phyloP scores from a whole-genome alignment of 306 rosid genomes.

The Lathyrus oleraceus region DNA sequence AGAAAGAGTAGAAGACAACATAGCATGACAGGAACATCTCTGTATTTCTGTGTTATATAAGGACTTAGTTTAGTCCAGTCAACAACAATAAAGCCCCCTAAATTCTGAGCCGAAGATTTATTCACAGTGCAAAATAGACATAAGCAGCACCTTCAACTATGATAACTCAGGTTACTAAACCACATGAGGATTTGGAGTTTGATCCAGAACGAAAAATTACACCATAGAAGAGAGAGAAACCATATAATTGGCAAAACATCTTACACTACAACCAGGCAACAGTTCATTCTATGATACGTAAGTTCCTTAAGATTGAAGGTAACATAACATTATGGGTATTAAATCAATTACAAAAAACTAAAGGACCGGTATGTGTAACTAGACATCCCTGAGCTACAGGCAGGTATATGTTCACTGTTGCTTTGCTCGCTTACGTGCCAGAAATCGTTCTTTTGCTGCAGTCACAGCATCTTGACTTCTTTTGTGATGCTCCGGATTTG shows the following conservation, averaged over 20 bases:
- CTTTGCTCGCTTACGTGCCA: conserved; percentile 73
- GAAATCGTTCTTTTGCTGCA: conserved; percentile 80
- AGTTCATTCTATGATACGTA: conserved; percentile 8
- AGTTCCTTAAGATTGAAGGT: conserved; percentile 19
- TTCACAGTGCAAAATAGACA: no score
- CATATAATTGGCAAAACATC: neutral
- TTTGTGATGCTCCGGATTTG: conserved; percentile 64
- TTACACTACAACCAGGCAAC: neutral
- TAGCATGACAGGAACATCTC: no score
- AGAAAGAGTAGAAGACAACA: no score
- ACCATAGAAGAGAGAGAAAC: neutral
- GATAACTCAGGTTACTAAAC: no score
- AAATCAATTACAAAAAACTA: neutral
- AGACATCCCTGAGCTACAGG: conserved; percentile 7
- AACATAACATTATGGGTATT: conserved; percentile 23
- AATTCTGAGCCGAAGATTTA: no score
- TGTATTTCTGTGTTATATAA: no score
- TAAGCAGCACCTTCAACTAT: no score
- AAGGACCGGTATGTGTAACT: neutral
- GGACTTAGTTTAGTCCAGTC: no score
- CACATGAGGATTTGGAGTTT: no score
- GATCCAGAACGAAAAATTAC: no score
- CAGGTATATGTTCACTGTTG: conserved; percentile 40
- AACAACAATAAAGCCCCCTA: no score
- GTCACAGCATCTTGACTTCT: conserved; percentile 67